A percentile compares a stretch with the other conserved stretches of the same genome.
These are phyloP conservation scores for Prunella vulgaris DNA, from an alignment of 257 asterid species.

Conservation along the genomic window DNA sequence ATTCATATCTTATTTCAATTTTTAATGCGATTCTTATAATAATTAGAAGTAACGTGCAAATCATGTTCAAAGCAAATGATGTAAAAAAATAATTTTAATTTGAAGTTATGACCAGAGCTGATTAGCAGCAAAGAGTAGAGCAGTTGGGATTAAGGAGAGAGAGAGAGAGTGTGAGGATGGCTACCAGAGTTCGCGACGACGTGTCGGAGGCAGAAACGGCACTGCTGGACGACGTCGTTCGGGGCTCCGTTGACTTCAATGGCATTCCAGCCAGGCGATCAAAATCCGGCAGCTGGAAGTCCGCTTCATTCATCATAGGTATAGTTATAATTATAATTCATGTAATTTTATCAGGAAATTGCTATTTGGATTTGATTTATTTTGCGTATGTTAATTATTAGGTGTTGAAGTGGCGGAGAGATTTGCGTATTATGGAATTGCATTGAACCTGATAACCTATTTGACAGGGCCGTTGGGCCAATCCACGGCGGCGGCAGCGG, in stretches of 20 bases:
- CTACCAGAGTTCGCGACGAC: background rate
- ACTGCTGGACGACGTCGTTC: conserved; percentile 22
- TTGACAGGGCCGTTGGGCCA: conserved; percentile 42
- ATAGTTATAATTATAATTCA: background rate
- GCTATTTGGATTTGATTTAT: background rate
- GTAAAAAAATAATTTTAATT: no score
- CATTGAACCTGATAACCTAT: conserved; percentile 36
- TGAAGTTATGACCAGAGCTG: no score
- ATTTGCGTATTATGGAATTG: conserved; percentile 35
- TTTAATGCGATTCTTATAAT: no score
- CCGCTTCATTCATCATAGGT: conserved; percentile 38
- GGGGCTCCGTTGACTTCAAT: conserved; percentile 23
- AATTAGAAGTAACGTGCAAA: no score
- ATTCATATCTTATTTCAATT: no score
- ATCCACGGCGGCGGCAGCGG: conserved; percentile 40
- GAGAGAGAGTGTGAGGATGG: conserved; percentile 4
- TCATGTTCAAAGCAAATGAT: no score
- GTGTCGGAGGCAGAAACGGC: conserved; percentile 9
- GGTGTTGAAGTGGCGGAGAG: conserved; percentile 43
- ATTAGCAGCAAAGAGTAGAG: no score
- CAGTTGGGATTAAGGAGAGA: no score
- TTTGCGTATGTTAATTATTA: background rate
- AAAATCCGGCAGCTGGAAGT: conserved; percentile 39
- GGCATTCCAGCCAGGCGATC: conserved; percentile 25
- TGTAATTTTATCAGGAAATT: no score